Base-by-base conservation (phyloP, 2,329 filamentous ascomycete genomes). In the Colletotrichum simmondsii region DNA sequence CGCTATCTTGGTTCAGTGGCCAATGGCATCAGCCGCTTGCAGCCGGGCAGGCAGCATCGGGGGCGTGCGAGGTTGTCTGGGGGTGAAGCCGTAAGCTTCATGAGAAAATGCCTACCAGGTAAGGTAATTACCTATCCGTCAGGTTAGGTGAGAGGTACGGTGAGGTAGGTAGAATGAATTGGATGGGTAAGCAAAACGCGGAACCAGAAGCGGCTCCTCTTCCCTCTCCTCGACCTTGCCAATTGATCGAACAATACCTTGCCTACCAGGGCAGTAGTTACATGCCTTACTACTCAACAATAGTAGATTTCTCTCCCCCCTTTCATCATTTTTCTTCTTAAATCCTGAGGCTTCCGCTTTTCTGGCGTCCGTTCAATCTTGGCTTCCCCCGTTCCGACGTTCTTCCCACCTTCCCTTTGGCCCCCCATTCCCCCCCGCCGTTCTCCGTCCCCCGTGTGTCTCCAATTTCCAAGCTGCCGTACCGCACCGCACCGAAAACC, bases 201-300 rank as follows among this genome's bases (percentile, higher is more conserved):
- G n/a, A 19, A 49, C 52, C 42, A 56, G 60, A 70, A 65, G 70
- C 60, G 66, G 65, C 70, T 63, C 57, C 59, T 69, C 65, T 57
- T 49, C 19, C 65, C 28, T 63, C 42, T 49, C 42, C 42, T 49
- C 19, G 19, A 49, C 42, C 19, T 49, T 49, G 42, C 42, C 42
- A n/a, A 49, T 42, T 42, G 16, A 42, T n/a, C 11, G 32, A 35
- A 35, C 3, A 35, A 35, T 12, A 35, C 32, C 32, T 35, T 49
- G 19, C 42, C 42, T 49, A n/a, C 32, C 32, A 12, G 42, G 42
- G 19, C 19, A 4, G 42, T 49, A 4, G 32, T 35, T 35, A 35
- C 32, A 35, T 35, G 11, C 32, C 42, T 8, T 46, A 49, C 7
- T 42, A 19, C 37, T 42, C 37, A 42, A 42, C 37, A 7, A 42